These are phyloP conservation scores for Pythium sukuiense DNA, from an alignment of 352 stramenopile species.

Conservation along the genomic window DNA sequence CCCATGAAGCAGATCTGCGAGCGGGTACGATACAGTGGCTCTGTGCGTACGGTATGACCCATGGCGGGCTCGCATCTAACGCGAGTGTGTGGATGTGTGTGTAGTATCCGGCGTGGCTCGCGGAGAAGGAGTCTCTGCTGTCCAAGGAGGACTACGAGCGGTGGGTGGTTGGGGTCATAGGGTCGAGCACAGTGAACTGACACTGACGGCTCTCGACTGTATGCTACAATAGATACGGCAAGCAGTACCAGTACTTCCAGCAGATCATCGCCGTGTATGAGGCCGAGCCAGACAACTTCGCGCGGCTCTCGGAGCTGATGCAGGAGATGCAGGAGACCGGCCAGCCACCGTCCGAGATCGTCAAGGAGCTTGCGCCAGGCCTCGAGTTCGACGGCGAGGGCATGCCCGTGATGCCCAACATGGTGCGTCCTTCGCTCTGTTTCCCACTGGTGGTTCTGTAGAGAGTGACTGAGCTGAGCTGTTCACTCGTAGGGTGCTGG, in stretches of 20 bases:
- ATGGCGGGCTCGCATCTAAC: background rate
- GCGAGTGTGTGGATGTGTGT: background rate
- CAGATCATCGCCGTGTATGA: constrained; percentile 97
- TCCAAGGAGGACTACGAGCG: constrained; percentile 91
- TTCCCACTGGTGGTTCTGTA: background rate
- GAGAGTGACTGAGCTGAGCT: constrained; percentile 2
- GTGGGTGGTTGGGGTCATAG: constrained; percentile 20
- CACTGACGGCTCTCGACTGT: too few species aligned
- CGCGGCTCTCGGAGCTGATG: constrained; percentile 96
- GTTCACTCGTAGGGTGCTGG: constrained; percentile 46
- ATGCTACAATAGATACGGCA: constrained; percentile 77
- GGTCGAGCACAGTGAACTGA: background rate
- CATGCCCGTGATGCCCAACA: constrained; percentile 95
- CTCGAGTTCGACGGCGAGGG: constrained; percentile 96
- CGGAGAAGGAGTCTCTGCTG: constrained; percentile 89
- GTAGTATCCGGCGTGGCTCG: constrained; percentile 96
- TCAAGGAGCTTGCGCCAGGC: constrained; percentile 98
- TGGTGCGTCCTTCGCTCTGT: constrained; percentile 42
- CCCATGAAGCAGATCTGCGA: constrained; percentile 96
- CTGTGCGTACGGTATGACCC: background rate
- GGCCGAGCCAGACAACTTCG: constrained; percentile 95
- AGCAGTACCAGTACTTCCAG: constrained; percentile 98
- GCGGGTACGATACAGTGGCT: constrained; percentile 37
- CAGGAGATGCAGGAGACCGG: constrained; percentile 94
- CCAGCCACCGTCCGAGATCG: constrained; percentile 96